Conservation (phyloP, 352 stramenopile genomes). For the Pilasporangium apinafurcum region DNA sequence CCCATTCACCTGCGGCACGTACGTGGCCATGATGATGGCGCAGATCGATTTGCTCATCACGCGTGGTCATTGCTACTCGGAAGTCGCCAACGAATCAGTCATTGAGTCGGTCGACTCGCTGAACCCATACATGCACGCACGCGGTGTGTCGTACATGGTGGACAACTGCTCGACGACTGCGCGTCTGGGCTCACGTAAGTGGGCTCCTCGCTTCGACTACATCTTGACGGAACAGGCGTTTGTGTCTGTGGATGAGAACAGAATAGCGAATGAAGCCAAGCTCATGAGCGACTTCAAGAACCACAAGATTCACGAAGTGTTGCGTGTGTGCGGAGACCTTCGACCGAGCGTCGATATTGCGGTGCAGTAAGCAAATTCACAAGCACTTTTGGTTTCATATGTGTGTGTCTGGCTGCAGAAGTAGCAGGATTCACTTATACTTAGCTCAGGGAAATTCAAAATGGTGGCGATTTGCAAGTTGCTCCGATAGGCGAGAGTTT, state of each 20-base stretch:
- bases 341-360: constrained; percentile 95
- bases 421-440: too few species aligned
- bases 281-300: constrained; percentile 94
- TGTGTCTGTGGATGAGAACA: constrained; percentile 92
- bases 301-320: constrained; percentile 96
- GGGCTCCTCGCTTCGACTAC: constrained; percentile 98
- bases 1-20: constrained; percentile 96
- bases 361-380: constrained; percentile 60
- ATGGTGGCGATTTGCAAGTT: too few species aligned
- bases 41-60: constrained; percentile 97
- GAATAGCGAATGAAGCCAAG: constrained; percentile 72
- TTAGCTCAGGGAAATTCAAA: too few species aligned
- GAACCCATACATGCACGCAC: constrained; percentile 98
- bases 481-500: too few species aligned
- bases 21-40: constrained; percentile 98
- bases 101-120: constrained; percentile 98
- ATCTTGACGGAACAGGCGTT: constrained; percentile 97
- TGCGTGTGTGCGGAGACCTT: constrained; percentile 94
- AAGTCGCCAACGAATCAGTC: constrained; percentile 98
- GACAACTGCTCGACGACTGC: constrained; percentile 99
- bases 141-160: constrained; percentile 97
- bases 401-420: background rate
- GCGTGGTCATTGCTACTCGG: constrained; percentile 95
- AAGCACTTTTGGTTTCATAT: too few species aligned
- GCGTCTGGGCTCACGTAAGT: constrained; percentile 96